Evolutionary conservation across 176 grass and related monocot genomes (phyloP).

Genomic region (Panicum miliaceum): DNA sequence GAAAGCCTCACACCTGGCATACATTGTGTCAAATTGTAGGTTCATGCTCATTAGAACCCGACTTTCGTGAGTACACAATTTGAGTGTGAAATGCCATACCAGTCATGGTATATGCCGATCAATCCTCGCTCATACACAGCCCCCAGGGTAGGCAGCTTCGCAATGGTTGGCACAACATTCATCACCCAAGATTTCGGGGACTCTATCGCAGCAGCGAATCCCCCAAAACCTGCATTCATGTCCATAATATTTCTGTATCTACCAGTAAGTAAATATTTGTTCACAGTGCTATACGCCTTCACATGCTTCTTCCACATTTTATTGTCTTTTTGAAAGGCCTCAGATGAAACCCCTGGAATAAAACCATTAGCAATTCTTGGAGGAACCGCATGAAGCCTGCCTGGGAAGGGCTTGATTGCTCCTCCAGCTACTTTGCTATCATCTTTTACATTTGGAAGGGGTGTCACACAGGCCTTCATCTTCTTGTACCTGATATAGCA

Average conservation of each 20-base stretch:
- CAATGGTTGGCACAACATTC: constrained; percentile 81
- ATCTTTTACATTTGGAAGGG: constrained; percentile 68
- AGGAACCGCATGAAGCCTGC: constrained; percentile 76
- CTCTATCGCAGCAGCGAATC: constrained; percentile 76
- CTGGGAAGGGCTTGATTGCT: constrained; percentile 77
- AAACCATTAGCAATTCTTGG: constrained; percentile 76
- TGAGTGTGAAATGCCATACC: constrained; percentile 47
- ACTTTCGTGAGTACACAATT: neutral
- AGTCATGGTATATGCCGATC: constrained; percentile 94
- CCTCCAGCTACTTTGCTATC: constrained; percentile 70
- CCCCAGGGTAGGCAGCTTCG: constrained; percentile 59
- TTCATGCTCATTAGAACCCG: neutral
- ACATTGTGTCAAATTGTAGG: constrained; percentile 22
- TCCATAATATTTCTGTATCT: constrained; percentile 94
- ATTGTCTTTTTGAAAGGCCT: constrained; percentile 71
- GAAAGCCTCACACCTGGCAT: constrained; percentile 82
- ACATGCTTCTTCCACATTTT: constrained; percentile 86
- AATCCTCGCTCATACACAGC: constrained; percentile 85
- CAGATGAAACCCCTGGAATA: constrained; percentile 62
- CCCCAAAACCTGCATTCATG: constrained; percentile 85
- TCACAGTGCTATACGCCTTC: constrained; percentile 76
- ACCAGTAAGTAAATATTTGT: constrained; percentile 76
- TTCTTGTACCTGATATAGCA: constrained; percentile 65
- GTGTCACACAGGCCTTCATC: constrained; percentile 86
- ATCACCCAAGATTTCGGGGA: constrained; percentile 86